phyloP scores from a whole-genome alignment of 2,329 filamentous ascomycete species.

The Teratosphaeriaceae sp. region DNA sequence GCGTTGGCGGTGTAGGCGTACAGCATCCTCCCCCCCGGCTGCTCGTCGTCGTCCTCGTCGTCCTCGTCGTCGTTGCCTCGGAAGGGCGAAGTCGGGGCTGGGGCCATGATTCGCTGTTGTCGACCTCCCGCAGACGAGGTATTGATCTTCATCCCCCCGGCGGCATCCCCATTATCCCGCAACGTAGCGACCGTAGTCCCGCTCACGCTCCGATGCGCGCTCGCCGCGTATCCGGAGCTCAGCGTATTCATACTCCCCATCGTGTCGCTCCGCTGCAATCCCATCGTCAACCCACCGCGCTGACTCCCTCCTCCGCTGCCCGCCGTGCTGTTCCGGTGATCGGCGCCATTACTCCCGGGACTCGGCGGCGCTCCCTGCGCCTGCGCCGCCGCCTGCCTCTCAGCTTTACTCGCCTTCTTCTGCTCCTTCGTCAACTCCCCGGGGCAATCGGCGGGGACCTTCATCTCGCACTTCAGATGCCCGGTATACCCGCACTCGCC shows the following conservation, averaged over 20 bases:
- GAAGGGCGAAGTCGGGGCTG: constrained; percentile 56
- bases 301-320: constrained; percentile 44
- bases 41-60: constrained; percentile 42
- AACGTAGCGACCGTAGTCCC: constrained; percentile 43
- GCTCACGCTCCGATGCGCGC: constrained; percentile 68
- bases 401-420: constrained; percentile 84
- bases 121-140: background rate
- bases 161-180: background rate
- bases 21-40: constrained; percentile 78
- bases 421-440: constrained; percentile 92
- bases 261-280: constrained; percentile 70
- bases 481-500: constrained; percentile 96
- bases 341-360: constrained; percentile 17
- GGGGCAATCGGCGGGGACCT: constrained; percentile 91
- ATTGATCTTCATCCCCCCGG: background rate
- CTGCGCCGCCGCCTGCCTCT: constrained; percentile 74
- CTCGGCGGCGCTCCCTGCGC: constrained; percentile 30
- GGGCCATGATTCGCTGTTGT: background rate
- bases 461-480: constrained; percentile 98
- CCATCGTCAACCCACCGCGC: constrained; percentile 54
- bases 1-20: constrained; percentile 78
- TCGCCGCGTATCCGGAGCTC: constrained; percentile 79
- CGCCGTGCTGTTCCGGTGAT: constrained; percentile 27
- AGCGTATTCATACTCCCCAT: constrained; percentile 70
- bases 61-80: constrained; percentile 64